Evolutionary conservation across 257 asterid genomes (phyloP), one percentile per base, ranked within the genome.

Genomic region (Hygrophila difformis): DNA sequence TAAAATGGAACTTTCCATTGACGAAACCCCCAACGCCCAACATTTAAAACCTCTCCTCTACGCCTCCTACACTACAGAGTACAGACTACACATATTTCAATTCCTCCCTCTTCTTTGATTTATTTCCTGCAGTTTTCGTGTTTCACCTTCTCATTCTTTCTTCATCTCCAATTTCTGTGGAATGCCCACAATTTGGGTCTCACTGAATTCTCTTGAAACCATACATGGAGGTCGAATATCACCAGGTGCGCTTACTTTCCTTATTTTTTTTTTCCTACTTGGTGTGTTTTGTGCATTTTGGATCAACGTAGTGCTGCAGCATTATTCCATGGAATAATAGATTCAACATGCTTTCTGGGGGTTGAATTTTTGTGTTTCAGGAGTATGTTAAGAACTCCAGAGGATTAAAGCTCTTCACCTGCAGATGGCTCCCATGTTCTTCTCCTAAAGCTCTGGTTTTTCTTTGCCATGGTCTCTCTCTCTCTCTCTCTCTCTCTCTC

Each of bases 401-500:
- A 74, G 96, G 93, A 46, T 69, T 79, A 24, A 69, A 82, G 71
- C 75, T 77, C 8, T 82, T 86, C 57, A 77, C 92, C 51, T 91
- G 96, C 78, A 70, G 82, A 77, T 91, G 96, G 98, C 45, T 91
- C 62, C 98, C 96, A 4, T 52, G 49, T 39, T 66, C 85, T 68
- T 70, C 94, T 45, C 94, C 98, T 15, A 91, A 80, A 65, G 98
- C 98, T 53, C 88, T 91, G 61, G 87, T 91, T 69, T 91, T 85
- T 66, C 93, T 91, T 4, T 91, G 98, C 74, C 98, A 91, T 58
- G 98, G 96, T 80, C 36, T 45, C 64, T 66, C 61, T 66, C 61
- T 68, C 67, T 68, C 37, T 33, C 37, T 24, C 37, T 33, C 37
- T 33, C 37, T 33, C 37, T 10, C 37, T 33, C 8, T 5, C 12